Conservation (phyloP, 2,329 filamentous ascomycete species). For the Fusarium paranaense region DNA sequence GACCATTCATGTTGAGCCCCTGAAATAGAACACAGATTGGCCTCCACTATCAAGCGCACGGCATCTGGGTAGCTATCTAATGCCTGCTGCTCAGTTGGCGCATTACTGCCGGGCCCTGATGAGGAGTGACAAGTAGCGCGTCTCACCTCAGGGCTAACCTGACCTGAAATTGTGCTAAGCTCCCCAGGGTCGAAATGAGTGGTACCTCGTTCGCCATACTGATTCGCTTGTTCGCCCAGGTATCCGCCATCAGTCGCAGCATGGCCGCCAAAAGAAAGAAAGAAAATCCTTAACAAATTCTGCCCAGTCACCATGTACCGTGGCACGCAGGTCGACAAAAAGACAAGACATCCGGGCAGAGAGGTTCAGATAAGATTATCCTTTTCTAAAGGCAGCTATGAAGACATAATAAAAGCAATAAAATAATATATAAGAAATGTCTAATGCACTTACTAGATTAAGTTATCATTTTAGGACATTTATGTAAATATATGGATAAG, state of each 20-base stretch:
- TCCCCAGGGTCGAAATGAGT: conserved; percentile 1
- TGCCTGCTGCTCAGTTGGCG: conserved; percentile 16
- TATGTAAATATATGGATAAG: background rate
- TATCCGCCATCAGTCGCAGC: conserved; percentile 13
- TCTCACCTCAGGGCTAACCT: conserved; percentile 31
- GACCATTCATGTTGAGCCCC: conserved; percentile 11
- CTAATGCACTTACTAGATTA: background rate
- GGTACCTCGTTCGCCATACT: conserved; percentile 20
- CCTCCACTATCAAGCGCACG: conserved; percentile 8
- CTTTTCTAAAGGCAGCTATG: background rate
- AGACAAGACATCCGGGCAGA: background rate
- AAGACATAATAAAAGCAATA: background rate
- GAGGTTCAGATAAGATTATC: background rate
- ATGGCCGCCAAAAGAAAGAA: conserved; percentile 13
- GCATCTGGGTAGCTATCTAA: conserved; percentile 1
- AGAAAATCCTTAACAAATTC: conserved; percentile 28
- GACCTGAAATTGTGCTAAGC: conserved; percentile 30
- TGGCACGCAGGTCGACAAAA: too few species aligned
- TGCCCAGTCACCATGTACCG: conserved; percentile 21
- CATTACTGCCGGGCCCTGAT: conserved; percentile 5
- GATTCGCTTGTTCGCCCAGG: background rate
- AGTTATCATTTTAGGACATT: background rate
- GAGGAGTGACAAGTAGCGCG: conserved; percentile 33
- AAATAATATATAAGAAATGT: background rate
- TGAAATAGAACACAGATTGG: conserved; percentile 18